phyloP scores from a whole-genome alignment of 805 yeast genomes.

The Kluyveromyces starmeri region DNA sequence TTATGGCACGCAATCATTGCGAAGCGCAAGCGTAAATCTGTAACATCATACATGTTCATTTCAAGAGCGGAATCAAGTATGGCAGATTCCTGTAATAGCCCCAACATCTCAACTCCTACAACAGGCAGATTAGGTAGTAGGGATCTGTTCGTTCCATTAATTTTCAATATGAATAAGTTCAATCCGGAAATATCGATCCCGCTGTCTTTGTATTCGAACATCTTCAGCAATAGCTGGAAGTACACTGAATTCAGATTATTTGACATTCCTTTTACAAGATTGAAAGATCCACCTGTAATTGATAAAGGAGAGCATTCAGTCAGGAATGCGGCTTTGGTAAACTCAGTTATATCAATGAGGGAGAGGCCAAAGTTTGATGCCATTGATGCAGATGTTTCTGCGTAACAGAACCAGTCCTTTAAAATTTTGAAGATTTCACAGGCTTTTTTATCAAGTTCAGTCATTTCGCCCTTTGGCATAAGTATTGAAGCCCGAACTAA shows the following conservation, averaged over 20 bases:
- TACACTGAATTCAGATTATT: neutral
- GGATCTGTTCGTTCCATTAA: neutral
- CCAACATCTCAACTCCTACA: conserved; percentile 5
- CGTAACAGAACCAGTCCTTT: conserved; percentile 6
- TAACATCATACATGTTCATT: neutral
- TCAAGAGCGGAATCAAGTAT: neutral
- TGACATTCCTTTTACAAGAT: conserved; percentile 2
- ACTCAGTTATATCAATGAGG: neutral
- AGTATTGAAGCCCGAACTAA: conserved; percentile 1
- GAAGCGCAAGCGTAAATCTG: conserved; percentile 7
- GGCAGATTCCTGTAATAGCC: neutral
- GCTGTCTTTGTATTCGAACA: neutral
- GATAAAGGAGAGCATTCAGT: conserved; percentile 1
- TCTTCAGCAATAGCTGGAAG: neutral
- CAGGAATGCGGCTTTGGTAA: neutral
- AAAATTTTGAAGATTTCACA: conserved; percentile 3
- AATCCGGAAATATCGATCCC: conserved; percentile 7
- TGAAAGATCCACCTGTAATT: neutral
- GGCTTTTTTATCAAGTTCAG: conserved; percentile 4
- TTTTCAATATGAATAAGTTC: conserved; percentile 7
- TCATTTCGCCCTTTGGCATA: neutral
- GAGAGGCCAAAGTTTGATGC: conserved; percentile 8
- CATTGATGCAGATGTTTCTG: conserved; percentile 7
- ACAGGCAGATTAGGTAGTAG: neutral
- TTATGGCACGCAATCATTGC: conserved; percentile 6